Evolutionary conservation across 2,329 filamentous ascomycete species (phyloP).

Genomic region (Fusarium avenaceum): DNA sequence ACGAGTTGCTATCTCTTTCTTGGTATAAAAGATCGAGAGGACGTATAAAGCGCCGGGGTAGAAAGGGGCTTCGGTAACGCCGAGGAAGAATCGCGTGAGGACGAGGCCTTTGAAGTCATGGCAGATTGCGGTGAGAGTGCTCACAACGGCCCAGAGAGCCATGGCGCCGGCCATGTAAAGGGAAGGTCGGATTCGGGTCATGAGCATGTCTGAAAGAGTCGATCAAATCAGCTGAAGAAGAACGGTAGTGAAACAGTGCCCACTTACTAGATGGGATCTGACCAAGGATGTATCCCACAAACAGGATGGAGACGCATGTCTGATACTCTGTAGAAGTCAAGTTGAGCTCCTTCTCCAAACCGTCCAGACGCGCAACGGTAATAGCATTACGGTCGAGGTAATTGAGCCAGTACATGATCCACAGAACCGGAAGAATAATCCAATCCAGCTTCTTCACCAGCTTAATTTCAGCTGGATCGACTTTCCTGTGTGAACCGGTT

Average conservation of each 20-base stretch:
- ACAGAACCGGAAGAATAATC: conserved; percentile 49
- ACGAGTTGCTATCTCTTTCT: conserved; percentile 59
- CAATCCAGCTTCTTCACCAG: conserved; percentile 40
- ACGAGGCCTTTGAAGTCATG: conserved; percentile 60
- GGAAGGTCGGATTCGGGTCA: conserved; percentile 58
- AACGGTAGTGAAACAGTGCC: too few relatives aligned
- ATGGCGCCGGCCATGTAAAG: conserved; percentile 57
- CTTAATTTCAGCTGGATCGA: conserved; percentile 35
- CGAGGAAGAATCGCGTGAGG: conserved; percentile 57
- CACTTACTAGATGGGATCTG: conserved; percentile 53
- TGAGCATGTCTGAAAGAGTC: conserved; percentile 55
- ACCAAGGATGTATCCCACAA: conserved; percentile 53
- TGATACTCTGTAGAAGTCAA: conserved; percentile 56
- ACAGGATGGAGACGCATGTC: conserved; percentile 54
- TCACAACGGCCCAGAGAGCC: conserved; percentile 59
- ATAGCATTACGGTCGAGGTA: conserved; percentile 67
- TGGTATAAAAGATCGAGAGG: conserved; percentile 67
- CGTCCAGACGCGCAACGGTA: conserved; percentile 67
- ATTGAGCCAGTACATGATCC: conserved; percentile 58
- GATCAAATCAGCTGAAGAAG: too few relatives aligned
- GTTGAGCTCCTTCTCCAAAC: conserved; percentile 65
- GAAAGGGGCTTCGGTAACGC: conserved; percentile 59
- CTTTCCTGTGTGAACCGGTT: conserved; percentile 39
- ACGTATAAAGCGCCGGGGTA: conserved; percentile 56
- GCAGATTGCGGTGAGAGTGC: conserved; percentile 56